A percentile compares a stretch with the other conserved stretches of the same genome.
Evolutionary conservation across 179 eudicot genomes (phyloP).

Genomic region (Drosera spatulata): DNA sequence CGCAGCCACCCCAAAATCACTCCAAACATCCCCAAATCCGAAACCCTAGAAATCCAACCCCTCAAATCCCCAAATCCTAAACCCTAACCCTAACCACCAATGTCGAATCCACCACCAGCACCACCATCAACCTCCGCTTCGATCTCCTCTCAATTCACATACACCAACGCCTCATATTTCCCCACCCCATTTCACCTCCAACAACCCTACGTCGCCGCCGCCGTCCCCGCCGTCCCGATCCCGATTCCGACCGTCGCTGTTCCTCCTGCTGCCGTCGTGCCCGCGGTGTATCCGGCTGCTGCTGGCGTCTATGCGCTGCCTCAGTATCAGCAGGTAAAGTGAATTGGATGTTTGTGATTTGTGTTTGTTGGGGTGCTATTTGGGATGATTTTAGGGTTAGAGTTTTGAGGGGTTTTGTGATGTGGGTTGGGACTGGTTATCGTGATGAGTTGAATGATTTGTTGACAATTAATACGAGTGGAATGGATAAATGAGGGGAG

Average conservation of each 20-base stretch:
- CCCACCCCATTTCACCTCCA: constrained; percentile 94
- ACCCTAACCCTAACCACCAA: not conserved
- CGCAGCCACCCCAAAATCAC: too few relatives aligned
- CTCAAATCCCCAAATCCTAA: too few relatives aligned
- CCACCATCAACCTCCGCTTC: constrained; percentile 32
- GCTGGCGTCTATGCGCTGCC: constrained; percentile 42
- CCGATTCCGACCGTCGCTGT: constrained; percentile 6
- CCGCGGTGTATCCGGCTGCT: constrained; percentile 24
- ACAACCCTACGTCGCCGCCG: constrained; percentile 44
- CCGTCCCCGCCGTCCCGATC: constrained; percentile 19
- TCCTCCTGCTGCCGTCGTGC: constrained; percentile 14
- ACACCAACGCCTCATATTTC: constrained; percentile 48
- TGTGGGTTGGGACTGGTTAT: too few relatives aligned
- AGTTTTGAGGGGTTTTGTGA: too few relatives aligned
- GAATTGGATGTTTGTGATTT: not conserved
- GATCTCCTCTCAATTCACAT: constrained; percentile 35
- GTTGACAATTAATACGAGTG: too few relatives aligned
- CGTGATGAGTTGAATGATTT: too few relatives aligned
- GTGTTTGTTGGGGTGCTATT: not conserved
- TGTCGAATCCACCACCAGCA: constrained; percentile 19
- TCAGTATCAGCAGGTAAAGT: constrained; percentile 38
- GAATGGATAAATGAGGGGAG: too few relatives aligned
- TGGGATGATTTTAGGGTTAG: too few relatives aligned
- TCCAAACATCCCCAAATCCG: too few relatives aligned
- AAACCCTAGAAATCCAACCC: too few relatives aligned